phyloP scores from a whole-genome alignment of 2,329 filamentous ascomycete species.

The Fusarium lateritium region DNA sequence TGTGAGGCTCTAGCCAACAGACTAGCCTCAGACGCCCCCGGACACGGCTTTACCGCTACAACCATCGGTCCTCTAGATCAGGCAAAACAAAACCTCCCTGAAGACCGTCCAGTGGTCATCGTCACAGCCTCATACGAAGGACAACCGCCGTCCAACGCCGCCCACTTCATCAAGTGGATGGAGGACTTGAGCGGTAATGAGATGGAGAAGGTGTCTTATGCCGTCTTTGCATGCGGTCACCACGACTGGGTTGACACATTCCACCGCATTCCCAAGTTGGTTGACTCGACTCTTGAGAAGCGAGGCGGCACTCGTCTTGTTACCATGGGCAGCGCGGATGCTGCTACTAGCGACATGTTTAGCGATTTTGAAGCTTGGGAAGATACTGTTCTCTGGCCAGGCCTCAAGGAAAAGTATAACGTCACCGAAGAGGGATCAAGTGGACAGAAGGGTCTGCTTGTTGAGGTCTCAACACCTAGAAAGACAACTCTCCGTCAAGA shows the following conservation, averaged over 20 bases:
- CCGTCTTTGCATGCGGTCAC: conserved; percentile 78
- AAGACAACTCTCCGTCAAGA: conserved; percentile 47
- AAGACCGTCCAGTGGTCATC: conserved; percentile 73
- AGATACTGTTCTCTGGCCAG: conserved; percentile 67
- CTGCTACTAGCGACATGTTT: conserved; percentile 75
- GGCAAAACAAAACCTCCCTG: conserved; percentile 72
- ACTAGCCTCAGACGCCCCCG: conserved; percentile 70
- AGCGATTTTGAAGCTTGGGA: conserved; percentile 78
- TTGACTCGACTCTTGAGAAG: conserved; percentile 67
- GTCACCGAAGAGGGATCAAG: conserved; percentile 7
- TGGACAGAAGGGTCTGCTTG: conserved; percentile 34
- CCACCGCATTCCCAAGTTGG: conserved; percentile 75
- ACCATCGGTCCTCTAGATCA: conserved; percentile 72
- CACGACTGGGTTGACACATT: conserved; percentile 74
- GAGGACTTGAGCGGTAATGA: conserved; percentile 61
- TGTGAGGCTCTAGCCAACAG: conserved; percentile 78
- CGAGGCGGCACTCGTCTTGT: conserved; percentile 54
- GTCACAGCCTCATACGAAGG: conserved; percentile 83
- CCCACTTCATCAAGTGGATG: conserved; percentile 77
- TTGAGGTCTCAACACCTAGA: conserved; percentile 43
- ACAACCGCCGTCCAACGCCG: conserved; percentile 80
- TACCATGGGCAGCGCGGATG: conserved; percentile 71
- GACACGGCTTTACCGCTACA: conserved; percentile 71
- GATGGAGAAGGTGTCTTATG: conserved; percentile 71
- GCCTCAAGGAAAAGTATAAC: conserved; percentile 62